phyloP scores from a whole-genome alignment of 169 alveolate genomes.

The Perkinsus marinus region DNA sequence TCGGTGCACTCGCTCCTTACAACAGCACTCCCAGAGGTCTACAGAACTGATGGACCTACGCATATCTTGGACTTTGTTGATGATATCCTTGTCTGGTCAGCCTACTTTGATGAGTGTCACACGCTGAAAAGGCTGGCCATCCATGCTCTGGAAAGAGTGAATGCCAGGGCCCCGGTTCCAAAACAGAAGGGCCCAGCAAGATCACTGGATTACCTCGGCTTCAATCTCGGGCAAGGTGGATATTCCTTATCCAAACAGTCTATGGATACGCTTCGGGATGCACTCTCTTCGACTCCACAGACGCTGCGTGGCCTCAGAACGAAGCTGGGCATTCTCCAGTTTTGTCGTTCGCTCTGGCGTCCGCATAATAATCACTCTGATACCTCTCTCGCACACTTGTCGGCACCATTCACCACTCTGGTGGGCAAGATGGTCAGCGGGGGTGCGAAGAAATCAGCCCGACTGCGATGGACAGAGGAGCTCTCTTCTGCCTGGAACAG shows the following conservation, averaged over 20 bases:
- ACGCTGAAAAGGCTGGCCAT: background rate
- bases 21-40: background rate
- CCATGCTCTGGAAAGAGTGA: background rate
- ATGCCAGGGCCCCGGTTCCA: background rate
- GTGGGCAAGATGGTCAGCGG: background rate
- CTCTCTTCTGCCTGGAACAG: background rate
- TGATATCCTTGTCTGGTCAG: background rate
- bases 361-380: background rate
- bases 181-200: background rate
- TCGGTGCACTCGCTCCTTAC: background rate
- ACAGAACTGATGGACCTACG: background rate
- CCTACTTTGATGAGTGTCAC: background rate
- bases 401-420: background rate
- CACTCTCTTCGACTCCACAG: too few relatives aligned
- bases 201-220: background rate
- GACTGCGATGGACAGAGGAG: background rate
- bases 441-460: background rate
- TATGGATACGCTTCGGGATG: too few relatives aligned
- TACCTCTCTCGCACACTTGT: background rate
- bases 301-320: too few relatives aligned
- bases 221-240: background rate
- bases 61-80: background rate
- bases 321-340: too few relatives aligned
- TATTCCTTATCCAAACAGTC: background rate
- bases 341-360: too few relatives aligned